Evolutionary conservation across 352 stramenopile species (phyloP).

Genomic region (Phytophthora citricola): DNA sequence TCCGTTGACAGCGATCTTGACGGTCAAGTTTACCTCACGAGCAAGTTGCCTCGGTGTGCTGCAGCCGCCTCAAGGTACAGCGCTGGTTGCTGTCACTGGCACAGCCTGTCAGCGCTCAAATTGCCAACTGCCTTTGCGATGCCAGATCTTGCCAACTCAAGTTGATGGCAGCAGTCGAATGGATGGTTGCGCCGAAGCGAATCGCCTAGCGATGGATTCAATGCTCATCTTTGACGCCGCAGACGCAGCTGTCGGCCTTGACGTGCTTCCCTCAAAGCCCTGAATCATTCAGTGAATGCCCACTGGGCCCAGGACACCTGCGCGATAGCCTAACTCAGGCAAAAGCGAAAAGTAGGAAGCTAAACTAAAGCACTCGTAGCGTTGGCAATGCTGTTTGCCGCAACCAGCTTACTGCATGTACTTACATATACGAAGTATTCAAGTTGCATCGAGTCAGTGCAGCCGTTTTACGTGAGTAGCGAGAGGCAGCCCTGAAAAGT

Average conservation of each 20-base stretch:
- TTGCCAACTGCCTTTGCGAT: neutral
- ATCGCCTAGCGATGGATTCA: conserved; percentile 10
- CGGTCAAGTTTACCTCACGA: neutral
- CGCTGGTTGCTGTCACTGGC: neutral
- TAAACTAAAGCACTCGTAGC: too few species aligned
- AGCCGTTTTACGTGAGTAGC: conserved; percentile 4
- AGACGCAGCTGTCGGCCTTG: conserved; percentile 25
- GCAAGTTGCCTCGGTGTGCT: neutral
- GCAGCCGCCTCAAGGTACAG: neutral
- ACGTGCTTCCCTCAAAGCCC: conserved; percentile 18
- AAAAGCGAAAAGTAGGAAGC: too few species aligned
- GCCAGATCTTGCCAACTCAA: neutral
- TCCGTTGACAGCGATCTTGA: conserved; percentile 5
- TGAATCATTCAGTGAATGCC: neutral
- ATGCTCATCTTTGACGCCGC: conserved; percentile 30
- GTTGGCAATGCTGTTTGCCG: too few species aligned
- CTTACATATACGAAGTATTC: too few species aligned
- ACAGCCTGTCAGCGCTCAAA: neutral
- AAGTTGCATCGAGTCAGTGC: conserved; percentile 13
- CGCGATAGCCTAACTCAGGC: conserved; percentile 38
- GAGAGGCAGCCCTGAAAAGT: conserved; percentile 13
- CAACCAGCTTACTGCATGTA: too few species aligned
- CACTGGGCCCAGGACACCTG: neutral
- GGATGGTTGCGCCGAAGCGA: conserved; percentile 5
- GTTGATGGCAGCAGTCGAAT: neutral